Conservation (phyloP, 2,329 filamentous ascomycete species). For the Rhinocladiella similis region DNA sequence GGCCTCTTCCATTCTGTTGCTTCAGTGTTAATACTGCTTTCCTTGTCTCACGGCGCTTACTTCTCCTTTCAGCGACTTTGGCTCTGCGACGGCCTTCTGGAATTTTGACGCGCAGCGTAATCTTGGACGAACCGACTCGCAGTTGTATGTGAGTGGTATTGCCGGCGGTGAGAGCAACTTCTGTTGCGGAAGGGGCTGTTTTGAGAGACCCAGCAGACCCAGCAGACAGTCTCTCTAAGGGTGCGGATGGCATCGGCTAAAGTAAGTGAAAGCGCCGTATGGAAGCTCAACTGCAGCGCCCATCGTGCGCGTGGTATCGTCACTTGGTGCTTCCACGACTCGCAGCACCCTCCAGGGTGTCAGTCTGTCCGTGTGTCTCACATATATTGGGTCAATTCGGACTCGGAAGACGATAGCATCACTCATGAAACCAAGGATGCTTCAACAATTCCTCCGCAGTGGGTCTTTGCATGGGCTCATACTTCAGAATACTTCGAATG, state of each 20-base stretch:
- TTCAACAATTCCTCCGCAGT: slow-evolving; percentile 31
- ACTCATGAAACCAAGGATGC: slow-evolving; percentile 34
- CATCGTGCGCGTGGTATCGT: not conserved
- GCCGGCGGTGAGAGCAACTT: not conserved
- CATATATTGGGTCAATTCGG: slow-evolving; percentile 1
- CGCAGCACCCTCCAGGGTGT: not conserved
- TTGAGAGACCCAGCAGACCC: not conserved
- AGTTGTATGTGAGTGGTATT: not conserved
- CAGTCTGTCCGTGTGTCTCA: not conserved
- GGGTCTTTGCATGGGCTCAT: slow-evolving; percentile 33
- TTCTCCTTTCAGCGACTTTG: too few relatives aligned
- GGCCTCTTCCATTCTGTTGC: too few relatives aligned
- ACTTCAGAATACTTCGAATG: slow-evolving; percentile 33
- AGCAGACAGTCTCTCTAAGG: not conserved
- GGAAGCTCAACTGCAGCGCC: slow-evolving; percentile 8
- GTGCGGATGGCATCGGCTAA: not conserved
- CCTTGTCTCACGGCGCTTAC: too few relatives aligned
- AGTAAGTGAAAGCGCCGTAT: not conserved
- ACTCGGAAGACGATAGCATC: not conserved
- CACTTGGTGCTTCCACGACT: not conserved
- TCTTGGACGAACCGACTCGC: not conserved
- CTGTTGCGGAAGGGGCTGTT: not conserved
- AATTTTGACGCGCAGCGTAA: not conserved
- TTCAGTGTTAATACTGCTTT: too few relatives aligned
- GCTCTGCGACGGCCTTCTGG: too few relatives aligned